A percentile compares a stretch with the other conserved stretches of the same genome.
Conservation (phyloP, 1,284 basidiomycete genomes). For the Sporisorium exsertum region DNA sequence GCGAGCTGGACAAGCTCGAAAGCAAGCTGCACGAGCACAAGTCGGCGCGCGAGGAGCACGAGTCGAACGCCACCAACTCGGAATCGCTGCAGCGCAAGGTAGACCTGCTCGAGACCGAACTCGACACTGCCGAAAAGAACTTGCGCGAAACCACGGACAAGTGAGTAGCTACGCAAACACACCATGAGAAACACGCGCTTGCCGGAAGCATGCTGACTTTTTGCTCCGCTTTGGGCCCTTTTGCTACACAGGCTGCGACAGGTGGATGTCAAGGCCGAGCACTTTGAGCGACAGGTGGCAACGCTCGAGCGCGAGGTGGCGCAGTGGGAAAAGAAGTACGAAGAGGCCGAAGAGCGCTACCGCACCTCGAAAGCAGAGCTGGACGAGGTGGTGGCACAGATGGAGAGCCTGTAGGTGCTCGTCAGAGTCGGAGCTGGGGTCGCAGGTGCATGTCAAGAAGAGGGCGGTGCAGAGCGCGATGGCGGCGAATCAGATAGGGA, state of each 20-base stretch:
- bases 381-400: conserved; percentile 84
- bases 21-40: conserved; percentile 80
- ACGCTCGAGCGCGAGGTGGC: conserved; percentile 92
- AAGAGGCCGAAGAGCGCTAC: conserved; percentile 84
- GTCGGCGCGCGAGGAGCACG: conserved; percentile 78
- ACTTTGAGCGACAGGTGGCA: conserved; percentile 92
- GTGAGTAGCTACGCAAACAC: conserved; percentile 74
- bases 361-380: conserved; percentile 83
- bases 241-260: conserved; percentile 82
- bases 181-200: too few species aligned
- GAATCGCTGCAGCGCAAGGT: conserved; percentile 88
- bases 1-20: conserved; percentile 82
- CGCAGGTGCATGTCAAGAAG: neutral
- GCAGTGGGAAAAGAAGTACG: conserved; percentile 92
- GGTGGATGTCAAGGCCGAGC: conserved; percentile 98
- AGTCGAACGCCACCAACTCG: conserved; percentile 79
- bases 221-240: neutral
- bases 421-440: conserved; percentile 30
- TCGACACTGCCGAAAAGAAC: conserved; percentile 96
- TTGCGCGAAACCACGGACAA: conserved; percentile 96
- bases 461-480: conserved; percentile 1
- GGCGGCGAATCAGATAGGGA: conserved; percentile 9
- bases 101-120: conserved; percentile 90
- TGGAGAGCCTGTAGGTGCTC: conserved; percentile 78
- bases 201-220: conserved; percentile 6